A percentile compares a stretch with the other conserved stretches of the same genome.
Conservation (phyloP, 306 rosid genomes). For the Glycine latifolia region DNA sequence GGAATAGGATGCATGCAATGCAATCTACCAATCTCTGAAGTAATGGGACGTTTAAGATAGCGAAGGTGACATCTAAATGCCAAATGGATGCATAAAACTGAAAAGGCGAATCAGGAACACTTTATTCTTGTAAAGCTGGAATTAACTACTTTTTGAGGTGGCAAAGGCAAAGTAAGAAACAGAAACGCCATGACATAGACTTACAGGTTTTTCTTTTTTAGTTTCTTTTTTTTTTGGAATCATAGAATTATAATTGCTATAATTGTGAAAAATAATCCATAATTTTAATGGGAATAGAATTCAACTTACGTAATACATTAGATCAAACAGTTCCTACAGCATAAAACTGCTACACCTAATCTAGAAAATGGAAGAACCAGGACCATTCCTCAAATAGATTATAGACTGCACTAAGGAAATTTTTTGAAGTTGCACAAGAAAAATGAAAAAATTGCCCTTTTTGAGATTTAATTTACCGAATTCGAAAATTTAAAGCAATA, state of each 20-base stretch:
- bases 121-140: conserved; percentile 41
- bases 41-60: conserved; percentile 41
- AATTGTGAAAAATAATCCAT: neutral
- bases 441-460: neutral
- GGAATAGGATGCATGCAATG: conserved; percentile 34
- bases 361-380: neutral
- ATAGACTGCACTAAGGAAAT: neutral
- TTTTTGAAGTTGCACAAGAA: too few species aligned
- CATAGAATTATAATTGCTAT: neutral
- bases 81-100: conserved; percentile 14
- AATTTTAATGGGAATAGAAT: conserved; percentile 29
- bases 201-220: neutral
- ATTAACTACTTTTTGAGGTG: conserved; percentile 24
- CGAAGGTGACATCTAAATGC: neutral
- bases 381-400: neutral
- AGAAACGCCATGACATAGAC: conserved; percentile 16
- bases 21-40: conserved; percentile 14
- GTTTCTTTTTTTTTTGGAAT: neutral
- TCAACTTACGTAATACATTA: neutral
- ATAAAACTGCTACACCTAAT: neutral
- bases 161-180: conserved; percentile 41
- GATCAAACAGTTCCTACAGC: conserved; percentile 14
- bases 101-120: conserved; percentile 37
- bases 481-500: neutral
- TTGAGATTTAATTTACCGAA: too few species aligned